A percentile compares a stretch with the other conserved stretches of the same genome.
These are phyloP conservation scores for Knufia petricola DNA, from an alignment of 2,329 filamentous ascomycete species.

Conservation along the genomic window DNA sequence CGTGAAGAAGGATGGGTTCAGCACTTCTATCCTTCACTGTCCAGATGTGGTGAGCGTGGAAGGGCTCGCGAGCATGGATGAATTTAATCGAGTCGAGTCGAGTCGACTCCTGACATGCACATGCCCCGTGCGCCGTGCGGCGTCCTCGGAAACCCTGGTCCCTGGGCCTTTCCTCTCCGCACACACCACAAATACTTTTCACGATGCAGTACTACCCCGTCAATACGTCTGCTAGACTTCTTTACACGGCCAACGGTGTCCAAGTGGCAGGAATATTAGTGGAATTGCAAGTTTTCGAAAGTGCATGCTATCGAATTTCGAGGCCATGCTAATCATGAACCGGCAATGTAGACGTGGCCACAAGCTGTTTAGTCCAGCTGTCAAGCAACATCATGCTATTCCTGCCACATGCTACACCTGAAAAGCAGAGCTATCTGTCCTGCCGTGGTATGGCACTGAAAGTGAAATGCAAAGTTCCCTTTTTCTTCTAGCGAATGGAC, in stretches of 20 bases:
- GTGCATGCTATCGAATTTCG: background rate
- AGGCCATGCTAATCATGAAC: background rate
- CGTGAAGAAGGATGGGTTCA: background rate
- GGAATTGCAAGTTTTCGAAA: no score
- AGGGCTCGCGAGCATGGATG: no score
- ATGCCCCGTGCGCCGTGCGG: no score
- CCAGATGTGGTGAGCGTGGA: no score
- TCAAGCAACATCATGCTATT: background rate
- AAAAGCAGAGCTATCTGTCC: slow-evolving; percentile 1
- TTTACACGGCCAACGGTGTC: no score
- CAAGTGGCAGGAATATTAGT: no score
- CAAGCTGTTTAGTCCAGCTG: background rate
- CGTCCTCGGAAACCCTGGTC: no score
- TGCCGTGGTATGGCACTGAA: background rate
- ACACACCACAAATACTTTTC: background rate
- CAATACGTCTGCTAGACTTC: no score
- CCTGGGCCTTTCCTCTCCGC: background rate
- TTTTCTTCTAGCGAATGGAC: slow-evolving; percentile 4
- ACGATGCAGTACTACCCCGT: no score
- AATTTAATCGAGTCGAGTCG: no score
- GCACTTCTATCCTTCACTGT: background rate
- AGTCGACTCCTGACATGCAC: no score
- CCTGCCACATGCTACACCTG: background rate
- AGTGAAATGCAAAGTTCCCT: background rate
- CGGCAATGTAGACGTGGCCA: background rate